Evolutionary conservation across 2,329 filamentous ascomycete genomes (phyloP), one percentile per base, ranked within the genome.

Genomic region (Ophiostoma piceae): DNA sequence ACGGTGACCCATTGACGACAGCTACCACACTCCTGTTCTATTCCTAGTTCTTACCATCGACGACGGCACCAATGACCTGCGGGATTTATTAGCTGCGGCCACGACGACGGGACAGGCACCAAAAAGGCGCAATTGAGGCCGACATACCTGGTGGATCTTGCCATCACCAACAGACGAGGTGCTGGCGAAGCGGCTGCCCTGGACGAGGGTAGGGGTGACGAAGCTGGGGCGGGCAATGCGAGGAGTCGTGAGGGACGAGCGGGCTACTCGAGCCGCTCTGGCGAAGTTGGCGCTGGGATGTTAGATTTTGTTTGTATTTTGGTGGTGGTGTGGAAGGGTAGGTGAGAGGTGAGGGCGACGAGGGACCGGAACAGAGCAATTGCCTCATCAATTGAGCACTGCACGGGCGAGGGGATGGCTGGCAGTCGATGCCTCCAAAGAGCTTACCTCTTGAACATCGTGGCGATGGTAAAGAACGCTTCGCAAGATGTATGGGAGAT

Each of bases 21-120:
- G 22, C n/a, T 57, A n/a, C 11, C 37, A 22, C 62, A 37, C 32
- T 62, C 22, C 22, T 67, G 19, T 67, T 47, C 41, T 11, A 12
- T 14, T 32, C 6, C 39, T 41, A 26, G 19, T 8, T 51, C 91
- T 85, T 86, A 96, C 92, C 93, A 85, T 98, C 95, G 78, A 98
- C 95, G 81, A 98, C 94, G 85, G 95, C 94, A 91, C 95, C 94
- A 85, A 97, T 97, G 83, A 97, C 94, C 85, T 93, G 84, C 80
- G 73, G 87, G 84, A 79, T 70, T 74, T 82, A 54, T 51, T 66
- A 66, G 29, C 71, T 71, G 67, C 68, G 68, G 64, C 67, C 32
- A 9, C 26, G 29, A 26, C n/a, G 39, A 14, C 67, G 19, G 57
- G 57, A 35, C 26, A 11, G 47, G 43, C 19, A 39, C 14, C 14